phyloP scores from a whole-genome alignment of 225 moss, liverwort and hornwort species.

The Sphagnum tenellum region DNA sequence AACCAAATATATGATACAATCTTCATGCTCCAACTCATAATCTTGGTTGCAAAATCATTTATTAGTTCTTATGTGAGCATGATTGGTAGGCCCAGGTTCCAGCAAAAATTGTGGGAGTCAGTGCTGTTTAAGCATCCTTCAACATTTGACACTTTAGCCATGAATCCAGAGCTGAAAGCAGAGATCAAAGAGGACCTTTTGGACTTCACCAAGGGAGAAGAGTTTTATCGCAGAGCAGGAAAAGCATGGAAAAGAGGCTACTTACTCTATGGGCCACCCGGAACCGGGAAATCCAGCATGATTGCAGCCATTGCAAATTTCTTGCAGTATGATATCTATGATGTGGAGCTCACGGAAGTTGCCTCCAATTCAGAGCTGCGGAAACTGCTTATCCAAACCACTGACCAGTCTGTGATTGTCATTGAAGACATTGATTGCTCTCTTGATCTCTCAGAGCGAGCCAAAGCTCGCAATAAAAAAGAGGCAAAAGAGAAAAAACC shows the following conservation, averaged over 20 bases:
- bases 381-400: constrained; percentile 4
- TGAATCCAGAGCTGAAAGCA: constrained; percentile 3
- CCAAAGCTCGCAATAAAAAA: background rate
- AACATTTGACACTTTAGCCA: constrained; percentile 4
- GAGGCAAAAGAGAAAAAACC: background rate
- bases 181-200: constrained; percentile 1
- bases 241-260: constrained; percentile 6
- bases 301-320: constrained; percentile 5
- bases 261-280: constrained; percentile 5
- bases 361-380: background rate
- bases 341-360: constrained; percentile 5
- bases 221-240: constrained; percentile 3
- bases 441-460: constrained; percentile 3
- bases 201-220: constrained; percentile 1
- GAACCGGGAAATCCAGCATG: constrained; percentile 1
- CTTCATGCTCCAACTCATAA: too few species aligned
- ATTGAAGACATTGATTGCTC: constrained; percentile 8
- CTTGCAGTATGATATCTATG: constrained; percentile 4
- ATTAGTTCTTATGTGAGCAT: too few species aligned
- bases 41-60: too few species aligned
- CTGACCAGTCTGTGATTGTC: constrained; percentile 3
- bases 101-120: background rate
- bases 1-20: too few species aligned
- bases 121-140: constrained; percentile 5
- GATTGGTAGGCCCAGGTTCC: too few species aligned